phyloP scores from a whole-genome alignment of 768 basidiomycete species.

The Mycena pura region DNA sequence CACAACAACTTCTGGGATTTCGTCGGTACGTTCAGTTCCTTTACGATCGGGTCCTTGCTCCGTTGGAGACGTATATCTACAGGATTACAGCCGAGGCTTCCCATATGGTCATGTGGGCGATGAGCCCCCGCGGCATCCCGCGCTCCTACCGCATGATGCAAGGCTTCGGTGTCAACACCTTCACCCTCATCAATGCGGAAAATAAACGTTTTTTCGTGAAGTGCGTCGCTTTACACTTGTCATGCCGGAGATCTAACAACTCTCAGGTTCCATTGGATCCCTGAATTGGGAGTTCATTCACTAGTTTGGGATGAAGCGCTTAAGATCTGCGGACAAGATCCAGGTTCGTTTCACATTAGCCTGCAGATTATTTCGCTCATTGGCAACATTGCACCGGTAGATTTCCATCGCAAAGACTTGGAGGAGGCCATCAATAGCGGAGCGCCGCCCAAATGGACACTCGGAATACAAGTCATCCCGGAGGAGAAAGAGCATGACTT shows the following conservation, averaged over 20 bases:
- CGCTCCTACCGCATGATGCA: slow-evolving; percentile 90
- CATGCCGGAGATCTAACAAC: no score
- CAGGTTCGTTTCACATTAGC: no score
- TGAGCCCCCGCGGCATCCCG: slow-evolving; percentile 89
- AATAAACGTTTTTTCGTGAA: slow-evolving; percentile 77
- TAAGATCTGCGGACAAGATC: slow-evolving; percentile 84
- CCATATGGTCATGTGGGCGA: slow-evolving; percentile 83
- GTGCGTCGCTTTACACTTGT: no score
- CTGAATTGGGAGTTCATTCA: slow-evolving; percentile 83
- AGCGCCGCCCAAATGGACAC: slow-evolving; percentile 76
- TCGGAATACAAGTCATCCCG: slow-evolving; percentile 77
- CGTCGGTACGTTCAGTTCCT: slow-evolving; percentile 45
- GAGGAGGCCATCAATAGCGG: slow-evolving; percentile 82
- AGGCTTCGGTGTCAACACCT: slow-evolving; percentile 89
- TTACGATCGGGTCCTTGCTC: not conserved
- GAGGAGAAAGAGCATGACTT: slow-evolving; percentile 80
- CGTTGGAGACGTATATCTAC: slow-evolving; percentile 19
- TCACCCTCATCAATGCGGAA: slow-evolving; percentile 69
- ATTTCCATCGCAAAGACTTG: slow-evolving; percentile 89
- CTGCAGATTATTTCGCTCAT: no score
- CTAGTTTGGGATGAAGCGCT: slow-evolving; percentile 91
- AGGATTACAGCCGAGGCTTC: slow-evolving; percentile 46
- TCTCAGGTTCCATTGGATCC: slow-evolving; percentile 90
- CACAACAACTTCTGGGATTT: slow-evolving; percentile 94
- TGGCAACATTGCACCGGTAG: no score